Conservation (phyloP, 805 yeast species). For the Saccharomycopsis sp. region DNA sequence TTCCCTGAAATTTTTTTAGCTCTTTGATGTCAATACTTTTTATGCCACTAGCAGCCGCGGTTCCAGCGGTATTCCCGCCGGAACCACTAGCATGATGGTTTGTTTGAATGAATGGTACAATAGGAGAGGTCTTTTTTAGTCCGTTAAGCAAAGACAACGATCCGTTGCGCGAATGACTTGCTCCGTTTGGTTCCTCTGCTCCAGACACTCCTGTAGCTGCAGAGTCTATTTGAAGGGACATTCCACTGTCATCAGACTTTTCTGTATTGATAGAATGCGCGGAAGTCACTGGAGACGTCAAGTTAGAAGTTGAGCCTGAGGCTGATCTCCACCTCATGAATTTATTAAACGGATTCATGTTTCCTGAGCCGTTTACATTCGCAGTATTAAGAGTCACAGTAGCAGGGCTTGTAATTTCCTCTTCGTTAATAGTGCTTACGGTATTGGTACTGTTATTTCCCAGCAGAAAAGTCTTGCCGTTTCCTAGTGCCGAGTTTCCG, state of each 20-base stretch:
- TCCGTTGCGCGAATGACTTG: background rate
- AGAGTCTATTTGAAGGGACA: background rate
- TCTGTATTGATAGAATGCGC: slow-evolving; percentile 3
- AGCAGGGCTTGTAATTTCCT: background rate
- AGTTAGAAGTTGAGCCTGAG: slow-evolving; percentile 2
- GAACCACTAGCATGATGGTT: background rate
- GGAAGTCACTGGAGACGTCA: background rate
- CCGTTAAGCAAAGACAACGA: background rate
- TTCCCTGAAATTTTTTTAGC: slow-evolving; percentile 8
- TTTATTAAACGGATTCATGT: slow-evolving; percentile 6
- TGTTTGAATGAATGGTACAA: background rate
- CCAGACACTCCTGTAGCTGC: background rate
- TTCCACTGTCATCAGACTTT: background rate
- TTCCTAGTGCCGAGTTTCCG: background rate
- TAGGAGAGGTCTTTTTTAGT: background rate
- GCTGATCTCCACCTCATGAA: slow-evolving; percentile 16
- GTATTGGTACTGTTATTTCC: background rate
- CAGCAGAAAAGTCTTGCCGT: background rate
- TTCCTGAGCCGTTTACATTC: background rate
- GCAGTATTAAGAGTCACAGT: background rate
- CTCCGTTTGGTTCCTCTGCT: background rate
- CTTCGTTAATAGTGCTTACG: background rate
- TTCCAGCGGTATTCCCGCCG: background rate
- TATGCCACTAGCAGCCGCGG: background rate
- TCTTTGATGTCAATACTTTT: background rate